Percentiles rank a stretch among this genome's conserved stretches.
These are phyloP conservation scores for Fusarium veterinarium DNA, from an alignment of 2,329 filamentous ascomycete species.

Conservation along the genomic window DNA sequence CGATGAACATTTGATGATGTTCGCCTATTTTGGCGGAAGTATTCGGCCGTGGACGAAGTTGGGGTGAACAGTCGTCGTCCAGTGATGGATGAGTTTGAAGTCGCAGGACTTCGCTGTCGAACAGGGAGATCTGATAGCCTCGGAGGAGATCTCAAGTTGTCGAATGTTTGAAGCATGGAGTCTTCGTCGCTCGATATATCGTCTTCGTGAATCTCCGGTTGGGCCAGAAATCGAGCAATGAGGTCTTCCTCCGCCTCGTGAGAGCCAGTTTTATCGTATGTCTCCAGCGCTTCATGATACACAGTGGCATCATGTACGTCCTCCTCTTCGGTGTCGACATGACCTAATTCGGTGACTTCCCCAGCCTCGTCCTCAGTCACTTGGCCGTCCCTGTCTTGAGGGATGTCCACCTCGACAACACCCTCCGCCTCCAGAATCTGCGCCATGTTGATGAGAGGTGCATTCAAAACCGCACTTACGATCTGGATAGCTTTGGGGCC, in stretches of 20 bases:
- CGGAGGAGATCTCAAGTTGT: background rate
- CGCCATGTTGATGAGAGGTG: conserved; percentile 24
- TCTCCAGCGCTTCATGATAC: background rate
- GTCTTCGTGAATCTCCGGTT: conserved; percentile 8
- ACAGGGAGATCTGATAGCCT: conserved; percentile 16
- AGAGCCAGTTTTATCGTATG: background rate
- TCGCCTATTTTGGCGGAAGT: background rate
- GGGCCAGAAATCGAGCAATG: background rate
- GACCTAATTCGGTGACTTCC: background rate
- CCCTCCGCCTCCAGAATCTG: conserved; percentile 38
- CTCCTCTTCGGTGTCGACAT: rapidly evolving
- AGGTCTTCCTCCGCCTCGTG: background rate
- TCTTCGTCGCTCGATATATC: conserved; percentile 2
- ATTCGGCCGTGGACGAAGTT: background rate
- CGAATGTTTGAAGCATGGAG: background rate
- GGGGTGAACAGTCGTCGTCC: conserved; percentile 15
- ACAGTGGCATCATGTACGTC: background rate
- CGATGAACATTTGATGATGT: background rate
- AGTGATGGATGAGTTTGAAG: conserved; percentile 19
- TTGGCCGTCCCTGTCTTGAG: background rate
- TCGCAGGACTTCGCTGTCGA: conserved; percentile 21
- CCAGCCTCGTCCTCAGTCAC: background rate
- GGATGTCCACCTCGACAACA: conserved; percentile 28
- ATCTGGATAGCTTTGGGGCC: conserved; percentile 15
- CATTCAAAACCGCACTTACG: conserved; percentile 27